phyloP scores from a whole-genome alignment of 495 filamentous ascomycete species.

The Aspergillus campestris region DNA sequence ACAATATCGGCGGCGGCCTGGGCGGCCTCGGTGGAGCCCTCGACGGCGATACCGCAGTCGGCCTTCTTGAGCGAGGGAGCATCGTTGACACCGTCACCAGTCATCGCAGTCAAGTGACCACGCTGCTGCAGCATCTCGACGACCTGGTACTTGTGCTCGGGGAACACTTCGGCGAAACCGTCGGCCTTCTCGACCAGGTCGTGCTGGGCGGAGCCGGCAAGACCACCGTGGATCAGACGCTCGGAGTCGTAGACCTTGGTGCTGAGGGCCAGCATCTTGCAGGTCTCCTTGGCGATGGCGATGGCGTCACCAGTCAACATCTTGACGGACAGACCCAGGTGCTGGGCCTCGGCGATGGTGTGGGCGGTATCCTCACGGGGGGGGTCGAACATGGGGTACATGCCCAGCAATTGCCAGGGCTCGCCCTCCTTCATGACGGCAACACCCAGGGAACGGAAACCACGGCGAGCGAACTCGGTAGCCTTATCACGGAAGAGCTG shows the following conservation, averaged over 20 bases:
- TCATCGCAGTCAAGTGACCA: slow-evolving; percentile 69
- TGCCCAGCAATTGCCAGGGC: slow-evolving; percentile 61
- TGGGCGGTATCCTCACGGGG: slow-evolving; percentile 71
- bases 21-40: slow-evolving; percentile 68
- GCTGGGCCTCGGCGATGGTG: slow-evolving; percentile 69
- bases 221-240: slow-evolving; percentile 65
- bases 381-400: slow-evolving; percentile 73
- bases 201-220: slow-evolving; percentile 63
- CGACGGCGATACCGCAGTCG: slow-evolving; percentile 70
- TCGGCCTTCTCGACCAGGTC: slow-evolving; percentile 69
- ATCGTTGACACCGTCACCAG: slow-evolving; percentile 69
- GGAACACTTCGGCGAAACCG: slow-evolving; percentile 70
- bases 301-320: slow-evolving; percentile 77
- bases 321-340: slow-evolving; percentile 68
- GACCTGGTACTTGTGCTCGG: slow-evolving; percentile 73
- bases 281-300: slow-evolving; percentile 72
- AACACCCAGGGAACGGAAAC: slow-evolving; percentile 75
- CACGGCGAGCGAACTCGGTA: slow-evolving; percentile 65
- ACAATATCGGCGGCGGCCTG: slow-evolving; percentile 73
- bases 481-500: slow-evolving; percentile 61
- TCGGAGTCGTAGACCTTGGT: slow-evolving; percentile 76
- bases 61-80: slow-evolving; percentile 67
- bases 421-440: slow-evolving; percentile 60
- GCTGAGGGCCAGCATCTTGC: slow-evolving; percentile 69
- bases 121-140: slow-evolving; percentile 68